Evolutionary conservation across 176 grass and related monocot genomes (phyloP), one percentile per base, ranked within the genome.

Genomic region (Guadua angustifolia): DNA sequence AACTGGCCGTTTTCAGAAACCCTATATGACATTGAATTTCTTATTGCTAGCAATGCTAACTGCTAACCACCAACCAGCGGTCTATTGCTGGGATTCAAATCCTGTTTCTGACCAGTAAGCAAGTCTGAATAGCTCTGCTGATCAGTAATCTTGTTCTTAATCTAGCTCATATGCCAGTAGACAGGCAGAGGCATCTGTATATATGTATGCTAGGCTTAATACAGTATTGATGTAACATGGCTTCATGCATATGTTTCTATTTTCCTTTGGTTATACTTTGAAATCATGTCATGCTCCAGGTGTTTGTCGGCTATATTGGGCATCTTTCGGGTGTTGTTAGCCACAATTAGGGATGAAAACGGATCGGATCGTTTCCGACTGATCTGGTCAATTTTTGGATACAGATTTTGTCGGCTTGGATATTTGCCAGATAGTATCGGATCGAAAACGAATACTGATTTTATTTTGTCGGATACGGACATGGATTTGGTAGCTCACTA

Each of bases 51-150:
- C 49, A 26, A 51, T 67, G 33, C 24, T 39, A 75, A 68, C 33
- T 69, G 40, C 46, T 69, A 76, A 38, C 3, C 18, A 22, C 52
- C 7, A 21, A 64, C 18, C 58, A 22, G 38, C 11, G 16, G 35
- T 44, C 5, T 69, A 35, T 25, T 70, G 4, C 33, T 81, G 22
- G 19, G 13, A 4, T 52, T 72, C 5, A 0, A n/a, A 50, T 63
- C 21, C 13, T 42, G 40, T 57, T 29, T 56, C 40, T 58, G 55
- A 10, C 21, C 40, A 73, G 66, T 83, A 78, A 50, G 18, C 57
- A 58, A 84, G 67, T 60, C 46, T 66, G 24, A 18, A 71, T 82
- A 86, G 13, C 19, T 77, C 56, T 75, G 44, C 32, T 66, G 72
- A 43, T n/a, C 5, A 38, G 50, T 57, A 82, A 71, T 71, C 66